Evolutionary conservation across 352 stramenopile genomes (phyloP).

Genomic region (Elongisporangium senticosum): DNA sequence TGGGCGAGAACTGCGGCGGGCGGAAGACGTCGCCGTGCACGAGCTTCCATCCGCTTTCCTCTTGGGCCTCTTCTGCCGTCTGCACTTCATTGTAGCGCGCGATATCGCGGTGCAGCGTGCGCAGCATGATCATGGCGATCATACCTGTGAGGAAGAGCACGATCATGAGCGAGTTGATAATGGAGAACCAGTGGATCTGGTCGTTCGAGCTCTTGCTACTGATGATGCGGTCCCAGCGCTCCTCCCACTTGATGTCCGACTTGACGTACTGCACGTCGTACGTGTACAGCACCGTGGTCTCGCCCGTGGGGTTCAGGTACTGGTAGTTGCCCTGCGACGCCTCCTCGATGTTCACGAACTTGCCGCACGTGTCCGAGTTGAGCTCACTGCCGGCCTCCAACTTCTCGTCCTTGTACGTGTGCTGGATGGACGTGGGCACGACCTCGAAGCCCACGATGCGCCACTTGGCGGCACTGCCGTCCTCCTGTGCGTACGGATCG

Average conservation of each 20-base stretch:
- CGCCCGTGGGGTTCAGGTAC: constrained; percentile 61
- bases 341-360: constrained; percentile 87
- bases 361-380: constrained; percentile 77
- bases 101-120: constrained; percentile 98
- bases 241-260: constrained; percentile 93
- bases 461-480: constrained; percentile 50
- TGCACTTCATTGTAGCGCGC: constrained; percentile 95
- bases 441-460: constrained; percentile 96
- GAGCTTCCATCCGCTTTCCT: constrained; percentile 96
- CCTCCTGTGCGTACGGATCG: constrained; percentile 69
- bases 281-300: constrained; percentile 95
- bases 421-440: constrained; percentile 92
- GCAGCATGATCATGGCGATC: constrained; percentile 99
- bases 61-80: constrained; percentile 91
- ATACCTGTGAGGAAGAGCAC: constrained; percentile 99
- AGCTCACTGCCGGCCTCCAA: constrained; percentile 66
- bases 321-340: constrained; percentile 77
- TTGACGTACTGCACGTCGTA: constrained; percentile 98
- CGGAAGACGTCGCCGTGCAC: constrained; percentile 98
- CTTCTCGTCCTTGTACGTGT: constrained; percentile 87
- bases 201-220: constrained; percentile 93
- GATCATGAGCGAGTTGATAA: constrained; percentile 99
- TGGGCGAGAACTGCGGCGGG: constrained; percentile 88
- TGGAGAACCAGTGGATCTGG: constrained; percentile 99
- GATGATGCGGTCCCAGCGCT: constrained; percentile 99